phyloP scores from a whole-genome alignment of 1,139 yeast species.

The Pichia sp. region DNA sequence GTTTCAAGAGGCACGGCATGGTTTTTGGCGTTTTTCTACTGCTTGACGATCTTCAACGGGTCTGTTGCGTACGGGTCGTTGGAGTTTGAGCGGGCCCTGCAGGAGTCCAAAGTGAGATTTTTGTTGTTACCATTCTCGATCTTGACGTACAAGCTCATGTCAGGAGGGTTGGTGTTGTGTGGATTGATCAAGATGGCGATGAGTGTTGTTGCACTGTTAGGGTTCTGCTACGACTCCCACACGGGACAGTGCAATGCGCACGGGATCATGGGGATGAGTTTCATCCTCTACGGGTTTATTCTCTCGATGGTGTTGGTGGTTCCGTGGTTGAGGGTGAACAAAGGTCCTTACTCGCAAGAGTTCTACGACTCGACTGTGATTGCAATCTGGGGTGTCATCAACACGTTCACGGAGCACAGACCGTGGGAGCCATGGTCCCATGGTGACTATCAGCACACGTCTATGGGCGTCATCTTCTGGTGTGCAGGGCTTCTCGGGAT shows the following conservation, averaged over 20 bases:
- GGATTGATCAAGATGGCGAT: constrained; percentile 70
- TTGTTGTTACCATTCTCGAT: constrained; percentile 33
- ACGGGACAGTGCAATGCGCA: constrained; percentile 95
- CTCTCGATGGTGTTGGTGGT: constrained; percentile 61
- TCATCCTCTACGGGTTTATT: constrained; percentile 71
- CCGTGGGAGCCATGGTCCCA: constrained; percentile 89
- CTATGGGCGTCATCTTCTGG: constrained; percentile 98
- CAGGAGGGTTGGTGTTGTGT: constrained; percentile 44
- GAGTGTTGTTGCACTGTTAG: constrained; percentile 80
- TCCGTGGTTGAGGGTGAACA: constrained; percentile 58
- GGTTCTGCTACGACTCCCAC: constrained; percentile 71
- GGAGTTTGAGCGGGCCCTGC: constrained; percentile 30
- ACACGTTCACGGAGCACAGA: constrained; percentile 92
- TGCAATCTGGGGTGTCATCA: constrained; percentile 86
- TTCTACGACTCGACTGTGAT: constrained; percentile 76
- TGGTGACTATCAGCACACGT: constrained; percentile 89
- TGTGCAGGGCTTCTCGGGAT: constrained; percentile 85
- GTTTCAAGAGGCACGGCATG: constrained; percentile 64
- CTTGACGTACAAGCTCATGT: constrained; percentile 42
- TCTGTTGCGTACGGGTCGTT: constrained; percentile 51
- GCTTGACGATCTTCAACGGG: constrained; percentile 49
- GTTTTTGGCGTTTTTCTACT: constrained; percentile 48
- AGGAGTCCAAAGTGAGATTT: constrained; percentile 20
- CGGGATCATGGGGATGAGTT: constrained; percentile 93
- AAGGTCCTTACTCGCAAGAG: constrained; percentile 64